These are phyloP conservation scores for Apiospora phragmitis DNA, from an alignment of 2,329 filamentous ascomycete species.

Conservation along the genomic window DNA sequence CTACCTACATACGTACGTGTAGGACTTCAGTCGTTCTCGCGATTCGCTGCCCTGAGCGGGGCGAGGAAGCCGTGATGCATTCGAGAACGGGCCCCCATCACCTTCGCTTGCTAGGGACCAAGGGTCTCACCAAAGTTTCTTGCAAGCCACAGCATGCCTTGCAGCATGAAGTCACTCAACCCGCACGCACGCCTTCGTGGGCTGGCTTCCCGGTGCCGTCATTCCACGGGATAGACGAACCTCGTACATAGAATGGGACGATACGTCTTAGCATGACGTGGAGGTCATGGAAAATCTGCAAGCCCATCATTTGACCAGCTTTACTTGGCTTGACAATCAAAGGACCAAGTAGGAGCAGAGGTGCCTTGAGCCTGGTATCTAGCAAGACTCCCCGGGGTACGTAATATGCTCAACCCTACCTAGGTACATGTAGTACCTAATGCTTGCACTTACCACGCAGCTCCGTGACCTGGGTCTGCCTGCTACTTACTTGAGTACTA, in stretches of 20 bases:
- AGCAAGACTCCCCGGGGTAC: too few relatives aligned
- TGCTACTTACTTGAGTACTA: too few relatives aligned
- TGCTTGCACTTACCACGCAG: too few relatives aligned
- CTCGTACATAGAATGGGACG: background rate
- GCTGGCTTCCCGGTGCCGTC: background rate
- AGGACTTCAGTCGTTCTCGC: background rate
- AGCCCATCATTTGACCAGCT: too few relatives aligned
- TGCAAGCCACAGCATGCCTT: background rate
- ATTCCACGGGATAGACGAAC: background rate
- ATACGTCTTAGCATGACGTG: background rate
- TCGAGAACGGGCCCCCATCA: background rate
- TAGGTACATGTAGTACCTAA: too few relatives aligned
- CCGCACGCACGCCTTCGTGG: background rate
- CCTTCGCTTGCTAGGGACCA: background rate
- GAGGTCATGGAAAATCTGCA: too few relatives aligned
- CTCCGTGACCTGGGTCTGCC: background rate
- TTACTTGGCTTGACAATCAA: too few relatives aligned
- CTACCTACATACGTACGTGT: too few relatives aligned
- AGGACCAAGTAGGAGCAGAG: too few relatives aligned
- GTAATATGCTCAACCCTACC: background rate
- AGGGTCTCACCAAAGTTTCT: background rate
- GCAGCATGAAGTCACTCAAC: too few relatives aligned
- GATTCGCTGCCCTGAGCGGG: background rate
- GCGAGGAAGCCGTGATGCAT: too few relatives aligned
- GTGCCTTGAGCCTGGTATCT: too few relatives aligned